These are phyloP conservation scores for Allium sativum DNA, from an alignment of 106 monocot species.

Conservation along the genomic window DNA sequence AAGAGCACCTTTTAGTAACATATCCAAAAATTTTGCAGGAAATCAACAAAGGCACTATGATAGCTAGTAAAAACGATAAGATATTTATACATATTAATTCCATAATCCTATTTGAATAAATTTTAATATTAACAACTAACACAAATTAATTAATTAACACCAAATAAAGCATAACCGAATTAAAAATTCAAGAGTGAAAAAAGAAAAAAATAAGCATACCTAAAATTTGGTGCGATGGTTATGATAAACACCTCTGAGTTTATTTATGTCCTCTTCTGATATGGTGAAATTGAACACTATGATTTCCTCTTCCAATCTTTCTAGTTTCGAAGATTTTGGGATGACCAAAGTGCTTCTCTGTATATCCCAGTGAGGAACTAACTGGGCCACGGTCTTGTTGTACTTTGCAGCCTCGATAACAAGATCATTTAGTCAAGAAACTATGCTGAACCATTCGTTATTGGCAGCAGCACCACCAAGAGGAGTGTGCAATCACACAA, in stretches of 20 bases:
- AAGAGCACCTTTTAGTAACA: too few relatives aligned
- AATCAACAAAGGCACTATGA: too few relatives aligned
- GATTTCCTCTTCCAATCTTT: constrained; percentile 71
- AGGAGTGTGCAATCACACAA: constrained; percentile 90
- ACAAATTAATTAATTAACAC: too few relatives aligned
- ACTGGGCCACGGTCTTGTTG: constrained; percentile 63
- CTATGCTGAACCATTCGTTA: constrained; percentile 68
- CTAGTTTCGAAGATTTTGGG: constrained; percentile 71
- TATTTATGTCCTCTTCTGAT: constrained; percentile 77
- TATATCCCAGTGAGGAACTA: constrained; percentile 71
- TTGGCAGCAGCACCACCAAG: constrained; percentile 83
- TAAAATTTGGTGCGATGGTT: constrained; percentile 87
- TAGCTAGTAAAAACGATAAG: too few relatives aligned
- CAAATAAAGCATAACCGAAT: too few relatives aligned
- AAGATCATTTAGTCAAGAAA: constrained; percentile 82
- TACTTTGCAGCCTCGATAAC: constrained; percentile 79
- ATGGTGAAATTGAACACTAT: constrained; percentile 73
- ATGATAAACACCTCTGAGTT: constrained; percentile 50
- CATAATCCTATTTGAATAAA: too few relatives aligned
- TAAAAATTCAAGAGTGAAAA: too few relatives aligned
- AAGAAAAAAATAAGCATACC: too few relatives aligned
- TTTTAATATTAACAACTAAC: too few relatives aligned
- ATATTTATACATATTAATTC: too few relatives aligned
- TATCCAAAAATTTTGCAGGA: too few relatives aligned
- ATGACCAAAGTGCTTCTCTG: constrained; percentile 82